phyloP scores from a whole-genome alignment of 768 basidiomycete genomes.

The Rhodotorula kratochvilovae region DNA sequence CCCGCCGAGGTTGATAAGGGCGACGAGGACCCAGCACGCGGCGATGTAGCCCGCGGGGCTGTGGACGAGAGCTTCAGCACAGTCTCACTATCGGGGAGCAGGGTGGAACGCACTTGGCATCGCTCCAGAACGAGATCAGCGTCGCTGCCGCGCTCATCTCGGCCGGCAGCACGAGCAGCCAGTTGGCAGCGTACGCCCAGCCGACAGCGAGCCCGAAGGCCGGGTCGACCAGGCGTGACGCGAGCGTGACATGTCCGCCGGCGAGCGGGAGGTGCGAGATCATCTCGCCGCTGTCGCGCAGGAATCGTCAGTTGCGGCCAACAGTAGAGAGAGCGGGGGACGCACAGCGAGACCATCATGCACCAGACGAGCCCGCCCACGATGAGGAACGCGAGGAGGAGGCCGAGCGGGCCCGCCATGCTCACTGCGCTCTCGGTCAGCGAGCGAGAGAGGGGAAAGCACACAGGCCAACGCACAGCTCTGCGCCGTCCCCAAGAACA shows the following conservation, averaged over 20 bases:
- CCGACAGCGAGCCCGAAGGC: conserved; percentile 39
- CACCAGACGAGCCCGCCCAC: conserved; percentile 20
- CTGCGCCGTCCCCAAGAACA: conserved; percentile 7
- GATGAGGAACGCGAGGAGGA: conserved; percentile 10
- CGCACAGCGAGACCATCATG: conserved; percentile 14
- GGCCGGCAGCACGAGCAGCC: conserved; percentile 60
- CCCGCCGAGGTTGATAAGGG: conserved; percentile 45
- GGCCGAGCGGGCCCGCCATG: conserved; percentile 13
- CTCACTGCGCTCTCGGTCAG: conserved; percentile 1
- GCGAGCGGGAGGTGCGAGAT: conserved; percentile 23
- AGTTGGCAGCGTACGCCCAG: conserved; percentile 51
- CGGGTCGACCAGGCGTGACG: conserved; percentile 33
- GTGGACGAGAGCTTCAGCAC: conserved; percentile 31
- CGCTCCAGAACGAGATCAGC: conserved; percentile 67
- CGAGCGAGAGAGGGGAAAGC: no score
- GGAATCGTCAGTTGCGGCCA: no score
- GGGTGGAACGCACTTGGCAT: conserved; percentile 46
- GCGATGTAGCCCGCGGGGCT: conserved; percentile 46
- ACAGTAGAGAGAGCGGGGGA: background rate
- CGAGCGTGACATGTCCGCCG: conserved; percentile 41
- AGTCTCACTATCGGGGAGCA: conserved; percentile 49
- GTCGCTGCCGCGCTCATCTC: conserved; percentile 69
- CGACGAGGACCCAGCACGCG: conserved; percentile 45
- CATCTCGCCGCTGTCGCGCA: conserved; percentile 15
- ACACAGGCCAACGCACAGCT: background rate